Evolutionary conservation across 805 yeast species (phyloP).

Genomic region (Hanseniaspora pseudoguilliermondii): DNA sequence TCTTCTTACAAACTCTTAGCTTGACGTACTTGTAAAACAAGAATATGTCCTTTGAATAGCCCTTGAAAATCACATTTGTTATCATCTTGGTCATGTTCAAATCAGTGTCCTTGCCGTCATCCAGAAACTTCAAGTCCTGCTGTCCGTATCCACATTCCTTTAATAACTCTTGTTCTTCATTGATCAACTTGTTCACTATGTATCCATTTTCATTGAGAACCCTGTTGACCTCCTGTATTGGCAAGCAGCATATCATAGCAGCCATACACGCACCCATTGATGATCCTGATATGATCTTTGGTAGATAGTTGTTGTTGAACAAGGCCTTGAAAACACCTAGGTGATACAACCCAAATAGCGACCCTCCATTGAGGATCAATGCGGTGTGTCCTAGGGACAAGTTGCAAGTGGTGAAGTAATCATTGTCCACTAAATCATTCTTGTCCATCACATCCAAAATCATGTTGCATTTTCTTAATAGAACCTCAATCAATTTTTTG

Average conservation of each 20-base stretch:
- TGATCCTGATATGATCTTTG: constrained; percentile 78
- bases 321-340: constrained; percentile 82
- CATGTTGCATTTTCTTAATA: constrained; percentile 56
- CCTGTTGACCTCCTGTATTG: constrained; percentile 47
- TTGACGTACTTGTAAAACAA: constrained; percentile 63
- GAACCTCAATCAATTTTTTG: constrained; percentile 62
- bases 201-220: constrained; percentile 31
- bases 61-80: constrained; percentile 62
- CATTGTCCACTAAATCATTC: constrained; percentile 33
- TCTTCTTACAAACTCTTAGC: constrained; percentile 56
- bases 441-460: constrained; percentile 50
- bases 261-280: constrained; percentile 93
- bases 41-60: constrained; percentile 76
- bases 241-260: constrained; percentile 62
- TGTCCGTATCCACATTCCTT: constrained; percentile 33
- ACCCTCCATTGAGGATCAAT: constrained; percentile 83
- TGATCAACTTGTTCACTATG: constrained; percentile 32
- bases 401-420: constrained; percentile 72
- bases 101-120: constrained; percentile 27
- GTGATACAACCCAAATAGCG: constrained; percentile 87
- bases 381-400: constrained; percentile 88
- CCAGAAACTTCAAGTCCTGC: constrained; percentile 8
- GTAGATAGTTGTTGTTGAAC: constrained; percentile 61
- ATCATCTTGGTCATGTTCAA: constrained; percentile 46
- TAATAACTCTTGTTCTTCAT: constrained; percentile 46